These are phyloP conservation scores for Mycena epipterygia DNA, from an alignment of 768 basidiomycete species.

Conservation along the genomic window DNA sequence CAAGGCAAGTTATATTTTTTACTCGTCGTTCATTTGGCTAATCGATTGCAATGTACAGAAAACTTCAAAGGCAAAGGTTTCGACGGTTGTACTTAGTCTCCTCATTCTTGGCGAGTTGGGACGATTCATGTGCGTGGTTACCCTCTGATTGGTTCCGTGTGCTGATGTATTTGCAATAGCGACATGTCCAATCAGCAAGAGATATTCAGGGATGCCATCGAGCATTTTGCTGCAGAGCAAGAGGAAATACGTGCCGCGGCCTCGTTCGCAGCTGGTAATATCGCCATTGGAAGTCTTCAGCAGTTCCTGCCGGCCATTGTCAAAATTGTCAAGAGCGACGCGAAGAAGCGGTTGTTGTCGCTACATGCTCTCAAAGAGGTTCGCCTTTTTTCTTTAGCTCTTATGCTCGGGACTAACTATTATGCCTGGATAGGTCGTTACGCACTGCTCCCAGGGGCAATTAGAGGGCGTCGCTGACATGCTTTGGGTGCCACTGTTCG, in stretches of 20 bases:
- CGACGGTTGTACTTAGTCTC: conserved; percentile 84
- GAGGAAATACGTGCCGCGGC: conserved; percentile 93
- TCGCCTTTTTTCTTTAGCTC: conserved; percentile 28
- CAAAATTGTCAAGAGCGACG: conserved; percentile 79
- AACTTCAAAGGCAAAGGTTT: conserved; percentile 72
- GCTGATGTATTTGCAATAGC: conserved; percentile 55
- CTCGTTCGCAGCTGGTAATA: conserved; percentile 96
- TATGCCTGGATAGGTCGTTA: conserved; percentile 76
- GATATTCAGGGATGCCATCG: conserved; percentile 82
- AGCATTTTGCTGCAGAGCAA: conserved; percentile 80
- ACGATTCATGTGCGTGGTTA: conserved; percentile 78
- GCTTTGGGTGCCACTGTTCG: conserved; percentile 94
- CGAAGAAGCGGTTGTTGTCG: conserved; percentile 85
- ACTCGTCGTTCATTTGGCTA: background rate
- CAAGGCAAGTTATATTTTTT: conserved; percentile 64
- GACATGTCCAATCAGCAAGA: conserved; percentile 88
- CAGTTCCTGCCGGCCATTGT: conserved; percentile 91
- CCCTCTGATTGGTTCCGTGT: conserved; percentile 14
- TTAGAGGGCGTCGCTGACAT: conserved; percentile 89
- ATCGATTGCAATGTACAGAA: conserved; percentile 46
- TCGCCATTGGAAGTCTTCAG: conserved; percentile 93
- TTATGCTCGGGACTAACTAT: background rate
- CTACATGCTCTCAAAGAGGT: conserved; percentile 96
- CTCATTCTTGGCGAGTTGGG: conserved; percentile 95
- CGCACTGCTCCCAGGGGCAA: conserved; percentile 88